These are phyloP conservation scores for Magnolia kwangsiensis DNA, from an alignment of 164 flowering plant species.

Conservation along the genomic window DNA sequence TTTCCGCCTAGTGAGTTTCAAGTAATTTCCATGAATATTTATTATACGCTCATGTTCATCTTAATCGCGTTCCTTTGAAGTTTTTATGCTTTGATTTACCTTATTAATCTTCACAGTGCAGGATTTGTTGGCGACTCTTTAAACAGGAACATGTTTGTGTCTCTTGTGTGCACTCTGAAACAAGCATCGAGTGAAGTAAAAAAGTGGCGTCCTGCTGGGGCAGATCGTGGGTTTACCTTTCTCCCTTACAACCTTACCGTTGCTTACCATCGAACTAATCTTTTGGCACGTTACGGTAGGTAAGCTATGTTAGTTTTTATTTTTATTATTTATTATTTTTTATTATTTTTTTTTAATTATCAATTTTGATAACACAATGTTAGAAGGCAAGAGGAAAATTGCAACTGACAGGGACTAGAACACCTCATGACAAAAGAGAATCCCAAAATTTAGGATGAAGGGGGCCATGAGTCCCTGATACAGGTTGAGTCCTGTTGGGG, in stretches of 20 bases:
- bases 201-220: constrained; percentile 94
- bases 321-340: too few relatives aligned
- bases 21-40: background rate
- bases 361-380: too few relatives aligned
- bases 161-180: constrained; percentile 77
- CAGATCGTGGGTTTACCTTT: constrained; percentile 95
- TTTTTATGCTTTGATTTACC: background rate
- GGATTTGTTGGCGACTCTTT: constrained; percentile 97
- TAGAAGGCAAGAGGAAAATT: too few relatives aligned
- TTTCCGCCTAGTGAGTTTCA: background rate
- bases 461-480: too few relatives aligned
- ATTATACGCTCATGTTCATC: background rate
- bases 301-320: constrained; percentile 34
- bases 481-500: too few relatives aligned
- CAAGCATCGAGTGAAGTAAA: constrained; percentile 59
- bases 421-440: too few relatives aligned
- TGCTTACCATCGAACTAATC: constrained; percentile 93
- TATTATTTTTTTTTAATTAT: too few relatives aligned
- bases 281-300: constrained; percentile 96
- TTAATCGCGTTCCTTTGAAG: background rate
- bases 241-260: constrained; percentile 75
- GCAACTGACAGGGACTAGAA: too few relatives aligned
- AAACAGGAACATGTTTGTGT: constrained; percentile 95
- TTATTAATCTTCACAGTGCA: constrained; percentile 56
- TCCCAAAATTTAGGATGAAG: too few relatives aligned